phyloP scores from a whole-genome alignment of 2,329 filamentous ascomycete species.

The Aspergillus ochraceoroseus region DNA sequence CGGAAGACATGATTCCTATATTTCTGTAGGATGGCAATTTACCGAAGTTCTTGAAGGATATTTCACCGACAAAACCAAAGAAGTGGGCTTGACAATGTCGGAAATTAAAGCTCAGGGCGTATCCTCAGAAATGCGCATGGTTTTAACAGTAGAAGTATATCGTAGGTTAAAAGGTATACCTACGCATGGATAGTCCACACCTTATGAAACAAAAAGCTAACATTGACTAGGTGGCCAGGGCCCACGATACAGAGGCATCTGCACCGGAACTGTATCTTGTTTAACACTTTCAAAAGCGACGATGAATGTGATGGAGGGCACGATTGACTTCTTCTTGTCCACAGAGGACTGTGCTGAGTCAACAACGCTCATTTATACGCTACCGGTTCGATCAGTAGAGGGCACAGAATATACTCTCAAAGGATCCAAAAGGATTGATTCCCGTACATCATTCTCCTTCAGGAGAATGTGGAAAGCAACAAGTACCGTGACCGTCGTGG shows the following conservation, averaged over 20 bases:
- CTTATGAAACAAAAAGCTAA: neutral
- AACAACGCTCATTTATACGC: constrained; percentile 8
- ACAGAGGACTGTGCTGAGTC: constrained; percentile 3
- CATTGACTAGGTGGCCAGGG: neutral
- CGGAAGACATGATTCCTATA: neutral
- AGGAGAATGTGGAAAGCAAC: constrained; percentile 18
- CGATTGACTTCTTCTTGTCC: constrained; percentile 5
- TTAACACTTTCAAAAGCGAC: constrained; percentile 2
- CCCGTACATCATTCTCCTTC: constrained; percentile 10
- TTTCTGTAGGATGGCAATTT: constrained; percentile 18
- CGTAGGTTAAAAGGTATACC: neutral
- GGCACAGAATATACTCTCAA: constrained; percentile 6
- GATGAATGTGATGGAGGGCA: constrained; percentile 3
- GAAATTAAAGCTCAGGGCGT: constrained; percentile 8
- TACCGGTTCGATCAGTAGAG: constrained; percentile 4
- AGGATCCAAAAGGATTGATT: constrained; percentile 9
- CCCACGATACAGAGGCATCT: constrained; percentile 5
- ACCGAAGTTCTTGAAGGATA: constrained; percentile 17
- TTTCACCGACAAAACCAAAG: constrained; percentile 2
- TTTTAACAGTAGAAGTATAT: constrained; percentile 10
- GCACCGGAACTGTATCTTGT: constrained; percentile 12
- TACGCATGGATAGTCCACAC: neutral
- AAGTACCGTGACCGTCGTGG: constrained; percentile 14
- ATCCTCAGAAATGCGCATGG: constrained; percentile 8
- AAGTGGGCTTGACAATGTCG: neutral